Evolutionary conservation across 2,329 filamentous ascomycete species (phyloP), one percentile per base, ranked within the genome.

Genomic region (Shiraia bambusicola): DNA sequence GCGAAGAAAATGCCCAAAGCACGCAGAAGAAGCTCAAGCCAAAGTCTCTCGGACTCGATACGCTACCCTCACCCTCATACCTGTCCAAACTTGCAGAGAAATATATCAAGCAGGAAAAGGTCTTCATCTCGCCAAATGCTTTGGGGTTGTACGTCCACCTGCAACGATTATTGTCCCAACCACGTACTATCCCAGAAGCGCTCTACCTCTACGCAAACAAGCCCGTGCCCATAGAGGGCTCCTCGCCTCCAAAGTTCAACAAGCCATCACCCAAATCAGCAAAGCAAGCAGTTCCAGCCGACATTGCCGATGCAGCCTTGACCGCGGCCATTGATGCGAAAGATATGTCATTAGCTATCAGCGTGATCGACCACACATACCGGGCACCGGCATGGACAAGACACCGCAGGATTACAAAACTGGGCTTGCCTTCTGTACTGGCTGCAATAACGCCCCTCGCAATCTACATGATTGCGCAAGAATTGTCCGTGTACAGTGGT

Each of bases 171-270:
- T 79, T 97, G 30, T 80, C 82, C 47, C 82, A 79, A 42, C 84
- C 89, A 2, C 81, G 88, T 51, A 83, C 87, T 31, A 80, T 97
- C 49, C 89, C 92, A 6, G 80, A 84, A 45, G 81, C 90, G 29
- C 86, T 98, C 61, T 74, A 83, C 41, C 77, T 96, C 38, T 97
- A 92, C 66, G 88, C 88, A 34, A 81, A 81, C 55, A 98, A 97
- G 69, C 86, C 88, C 8, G 74, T 83, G 49, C 87, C 90, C 2
- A 71, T 77, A 36, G 74, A 81, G 56, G 76, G 76, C 36, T 76
- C 79, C 13, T 78, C 77, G 12, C 78, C 59, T 6, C 61, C 62
- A 16, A 66, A 64, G 17, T 63, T 53, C 52, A 45, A 47, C 1
- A 52, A 50, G 1, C 81, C 80, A 29, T 87, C 86, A 29, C 85